A percentile compares a stretch with the other conserved stretches of the same genome.
Evolutionary conservation across 306 rosid species (phyloP).

Genomic region (Cucurbita moschata): DNA sequence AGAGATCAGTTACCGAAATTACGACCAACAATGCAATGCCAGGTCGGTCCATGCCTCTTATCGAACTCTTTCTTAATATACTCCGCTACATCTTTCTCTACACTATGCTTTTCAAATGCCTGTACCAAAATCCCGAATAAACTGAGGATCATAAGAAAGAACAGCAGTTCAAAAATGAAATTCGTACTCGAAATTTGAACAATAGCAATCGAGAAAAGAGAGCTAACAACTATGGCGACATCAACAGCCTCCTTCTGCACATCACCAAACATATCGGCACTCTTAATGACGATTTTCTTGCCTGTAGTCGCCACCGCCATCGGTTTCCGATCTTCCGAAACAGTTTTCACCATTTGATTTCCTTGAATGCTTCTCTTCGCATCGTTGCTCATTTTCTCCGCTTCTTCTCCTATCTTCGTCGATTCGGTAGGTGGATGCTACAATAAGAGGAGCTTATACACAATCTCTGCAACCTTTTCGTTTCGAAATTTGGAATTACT

Average conservation of each 20-base stretch:
- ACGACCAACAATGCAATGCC: conserved; percentile 98
- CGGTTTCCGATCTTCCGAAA: conserved; percentile 62
- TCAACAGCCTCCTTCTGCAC: conserved; percentile 87
- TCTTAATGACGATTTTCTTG: conserved; percentile 70
- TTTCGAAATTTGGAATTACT: neutral
- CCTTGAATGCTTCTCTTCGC: conserved; percentile 43
- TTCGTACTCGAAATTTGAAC: neutral
- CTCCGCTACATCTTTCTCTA: conserved; percentile 94
- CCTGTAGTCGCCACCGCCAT: conserved; percentile 23
- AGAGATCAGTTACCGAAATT: conserved; percentile 51
- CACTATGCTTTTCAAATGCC: conserved; percentile 79
- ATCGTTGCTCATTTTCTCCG: conserved; percentile 44
- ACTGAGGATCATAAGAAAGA: neutral
- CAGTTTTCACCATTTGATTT: conserved; percentile 26
- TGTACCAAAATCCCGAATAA: conserved; percentile 9
- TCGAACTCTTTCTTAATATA: conserved; percentile 86
- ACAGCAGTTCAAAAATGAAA: neutral
- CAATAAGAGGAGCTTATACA: neutral
- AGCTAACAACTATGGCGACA: conserved; percentile 68
- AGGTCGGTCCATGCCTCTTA: conserved; percentile 75
- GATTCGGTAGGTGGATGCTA: neutral
- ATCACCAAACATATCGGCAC: conserved; percentile 80
- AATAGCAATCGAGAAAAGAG: neutral
- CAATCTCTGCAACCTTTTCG: neutral
- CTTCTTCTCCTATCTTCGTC: neutral